Evolutionary conservation across 495 filamentous ascomycete genomes (phyloP).

Genomic region (Xeromyces bisporus): DNA sequence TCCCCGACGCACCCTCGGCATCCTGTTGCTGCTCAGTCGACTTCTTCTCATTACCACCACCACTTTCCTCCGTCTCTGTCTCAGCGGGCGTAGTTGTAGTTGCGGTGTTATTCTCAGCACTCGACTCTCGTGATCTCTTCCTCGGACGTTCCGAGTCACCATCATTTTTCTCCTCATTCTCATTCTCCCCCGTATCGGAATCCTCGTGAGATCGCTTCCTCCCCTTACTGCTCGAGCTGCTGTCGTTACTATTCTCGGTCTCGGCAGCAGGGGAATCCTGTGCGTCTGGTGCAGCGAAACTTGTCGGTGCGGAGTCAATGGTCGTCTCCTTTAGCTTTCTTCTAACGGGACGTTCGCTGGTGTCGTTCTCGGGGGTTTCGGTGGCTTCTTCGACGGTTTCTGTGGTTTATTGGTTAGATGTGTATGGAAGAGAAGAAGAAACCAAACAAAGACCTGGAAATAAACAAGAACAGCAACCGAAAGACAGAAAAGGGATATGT

Average conservation of each 20-base stretch:
- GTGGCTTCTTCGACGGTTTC: slow-evolving; percentile 6
- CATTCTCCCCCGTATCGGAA: slow-evolving; percentile 11
- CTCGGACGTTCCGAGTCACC: slow-evolving; percentile 11
- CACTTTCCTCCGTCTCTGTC: neutral
- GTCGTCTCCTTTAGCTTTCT: slow-evolving; percentile 46
- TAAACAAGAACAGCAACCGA: too few relatives aligned
- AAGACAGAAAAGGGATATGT: too few relatives aligned
- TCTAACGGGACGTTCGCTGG: slow-evolving; percentile 39
- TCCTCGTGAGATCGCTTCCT: slow-evolving; percentile 44
- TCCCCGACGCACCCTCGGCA: slow-evolving; percentile 5
- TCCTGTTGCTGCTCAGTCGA: slow-evolving; percentile 3
- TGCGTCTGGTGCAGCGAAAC: slow-evolving; percentile 4
- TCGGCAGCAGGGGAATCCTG: slow-evolving; percentile 4
- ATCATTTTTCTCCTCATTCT: slow-evolving; percentile 7
- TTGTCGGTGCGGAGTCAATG: slow-evolving; percentile 25
- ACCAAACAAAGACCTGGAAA: neutral
- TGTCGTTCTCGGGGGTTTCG: slow-evolving; percentile 23
- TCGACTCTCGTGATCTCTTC: slow-evolving; percentile 33
- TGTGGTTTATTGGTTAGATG: neutral
- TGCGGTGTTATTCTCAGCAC: slow-evolving; percentile 3
- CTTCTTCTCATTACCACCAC: too few relatives aligned
- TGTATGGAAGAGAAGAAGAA: neutral
- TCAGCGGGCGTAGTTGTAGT: neutral
- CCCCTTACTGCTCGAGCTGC: slow-evolving; percentile 18
- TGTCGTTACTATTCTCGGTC: slow-evolving; percentile 5